Base-by-base conservation (phyloP, 2,329 filamentous ascomycete genomes). In the Amauroascus niger region DNA sequence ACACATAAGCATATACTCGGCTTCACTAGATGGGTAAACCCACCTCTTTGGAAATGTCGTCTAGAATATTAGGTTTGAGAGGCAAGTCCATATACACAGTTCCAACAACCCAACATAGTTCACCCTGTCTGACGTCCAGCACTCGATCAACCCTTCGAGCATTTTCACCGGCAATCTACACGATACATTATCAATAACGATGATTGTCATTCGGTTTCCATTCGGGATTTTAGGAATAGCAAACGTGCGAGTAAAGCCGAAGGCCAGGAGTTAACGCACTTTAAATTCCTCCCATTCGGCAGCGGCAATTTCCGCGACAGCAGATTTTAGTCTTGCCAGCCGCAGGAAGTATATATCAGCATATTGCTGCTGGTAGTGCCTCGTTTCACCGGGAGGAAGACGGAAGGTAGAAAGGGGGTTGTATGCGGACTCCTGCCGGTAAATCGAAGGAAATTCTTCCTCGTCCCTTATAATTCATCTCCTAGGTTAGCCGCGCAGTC, bases 1-100 rank as follows among this genome's bases (percentile, higher is more conserved):
- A 35, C 14, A 22, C 11, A 28, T 45, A 4, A 53, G n/a, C 5
- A 52, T n/a, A n/a, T 28, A 35, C 8, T 32, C n/a, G 14, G 14
- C n/a, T 33, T 13, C 6, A 9, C 4, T 6, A 8, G 8, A 30
- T 6, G 20, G 9, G 16, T 6, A 22, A 56, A 49, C 14, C 59
- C 72, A 90, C 87, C 69, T 96, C 91, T 71, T 94, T 95, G 39
- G 87, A 86, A 40, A 98, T 87, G 63, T 98, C 93, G 56, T 96
- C 90, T 32, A 98, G 74, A 67, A 98, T 91, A 65, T 94, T 95
- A 0, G 94, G 93, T 73, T 98, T 98, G 64, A 96, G 71, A 1
- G 87, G 81, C 88, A 98, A 90, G 59, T 97, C 88, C 86, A 97
- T 95, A 69, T 95, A 98, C 30, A 97, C 82, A 0, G 93, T 98